A percentile compares a stretch with the other conserved stretches of the same genome.
Conservation (phyloP, 139 green algal genomes). For the Trebouxia sp. region DNA sequence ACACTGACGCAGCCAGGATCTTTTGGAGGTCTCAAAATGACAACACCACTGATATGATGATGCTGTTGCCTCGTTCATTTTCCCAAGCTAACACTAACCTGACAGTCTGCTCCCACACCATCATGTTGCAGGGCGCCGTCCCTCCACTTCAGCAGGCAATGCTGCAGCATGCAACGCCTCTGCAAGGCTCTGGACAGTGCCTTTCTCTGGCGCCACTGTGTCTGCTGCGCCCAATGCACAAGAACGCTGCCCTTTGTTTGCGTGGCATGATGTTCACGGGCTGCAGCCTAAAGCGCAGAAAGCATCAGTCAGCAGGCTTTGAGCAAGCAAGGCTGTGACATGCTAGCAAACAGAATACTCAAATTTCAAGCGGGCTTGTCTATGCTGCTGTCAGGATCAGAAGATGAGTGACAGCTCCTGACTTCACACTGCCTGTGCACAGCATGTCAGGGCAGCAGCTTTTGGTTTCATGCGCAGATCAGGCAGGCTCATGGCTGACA, state of each 20-base stretch:
- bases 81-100: neutral
- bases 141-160: neutral
- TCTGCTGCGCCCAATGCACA: neutral
- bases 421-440: no score
- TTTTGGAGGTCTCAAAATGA: no score
- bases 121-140: neutral
- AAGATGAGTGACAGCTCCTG: no score
- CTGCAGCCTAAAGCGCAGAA: neutral
- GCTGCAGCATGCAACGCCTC: neutral
- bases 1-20: no score
- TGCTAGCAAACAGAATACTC: no score
- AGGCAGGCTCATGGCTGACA: no score
- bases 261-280: neutral
- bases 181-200: neutral
- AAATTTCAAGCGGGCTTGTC: no score
- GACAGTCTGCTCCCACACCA: neutral
- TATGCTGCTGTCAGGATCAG: no score
- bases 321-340: neutral
- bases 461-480: no score
- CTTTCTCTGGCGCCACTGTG: neutral
- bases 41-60: no score
- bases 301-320: neutral
- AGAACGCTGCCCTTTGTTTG: neutral
- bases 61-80: no score
- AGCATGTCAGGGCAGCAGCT: no score